These are phyloP conservation scores for Wickerhamiella kurtzmanii DNA, from an alignment of 805 yeast genomes.

Conservation along the genomic window DNA sequence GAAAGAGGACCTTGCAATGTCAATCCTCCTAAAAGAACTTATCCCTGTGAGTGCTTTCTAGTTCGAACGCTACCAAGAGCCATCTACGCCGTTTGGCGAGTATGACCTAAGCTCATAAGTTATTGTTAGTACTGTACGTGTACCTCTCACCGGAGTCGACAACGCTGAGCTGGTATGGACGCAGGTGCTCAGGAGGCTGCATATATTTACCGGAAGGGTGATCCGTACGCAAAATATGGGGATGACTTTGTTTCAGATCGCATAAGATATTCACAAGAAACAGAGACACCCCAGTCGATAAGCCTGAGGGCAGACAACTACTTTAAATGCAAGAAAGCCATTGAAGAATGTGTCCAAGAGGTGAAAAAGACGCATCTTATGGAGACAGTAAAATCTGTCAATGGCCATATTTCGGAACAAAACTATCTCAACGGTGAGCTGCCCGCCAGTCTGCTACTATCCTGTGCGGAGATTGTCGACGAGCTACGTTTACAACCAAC, in stretches of 20 bases:
- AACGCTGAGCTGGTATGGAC: no score
- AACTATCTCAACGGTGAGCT: background rate
- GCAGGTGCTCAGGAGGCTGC: background rate
- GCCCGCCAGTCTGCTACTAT: slow-evolving; percentile 4
- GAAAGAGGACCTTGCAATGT: no score
- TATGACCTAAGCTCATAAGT: slow-evolving; percentile 36
- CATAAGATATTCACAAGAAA: background rate
- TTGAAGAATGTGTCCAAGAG: background rate
- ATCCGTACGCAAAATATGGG: background rate
- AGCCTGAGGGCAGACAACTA: background rate
- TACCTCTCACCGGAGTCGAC: no score
- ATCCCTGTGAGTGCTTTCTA: no score
- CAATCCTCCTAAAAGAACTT: no score
- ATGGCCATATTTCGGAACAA: background rate
- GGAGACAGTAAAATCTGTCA: background rate
- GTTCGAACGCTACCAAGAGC: no score
- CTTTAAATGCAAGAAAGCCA: background rate
- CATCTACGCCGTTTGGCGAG: no score
- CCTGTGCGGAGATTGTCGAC: slow-evolving; percentile 17
- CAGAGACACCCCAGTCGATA: background rate
- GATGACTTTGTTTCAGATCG: background rate
- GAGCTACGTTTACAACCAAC: slow-evolving; percentile 8
- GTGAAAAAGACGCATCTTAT: background rate
- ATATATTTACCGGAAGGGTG: background rate
- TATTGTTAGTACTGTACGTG: slow-evolving; percentile 35